These are phyloP conservation scores for Cadophora sp. DNA, from an alignment of 2,329 filamentous ascomycete genomes.

Conservation along the genomic window DNA sequence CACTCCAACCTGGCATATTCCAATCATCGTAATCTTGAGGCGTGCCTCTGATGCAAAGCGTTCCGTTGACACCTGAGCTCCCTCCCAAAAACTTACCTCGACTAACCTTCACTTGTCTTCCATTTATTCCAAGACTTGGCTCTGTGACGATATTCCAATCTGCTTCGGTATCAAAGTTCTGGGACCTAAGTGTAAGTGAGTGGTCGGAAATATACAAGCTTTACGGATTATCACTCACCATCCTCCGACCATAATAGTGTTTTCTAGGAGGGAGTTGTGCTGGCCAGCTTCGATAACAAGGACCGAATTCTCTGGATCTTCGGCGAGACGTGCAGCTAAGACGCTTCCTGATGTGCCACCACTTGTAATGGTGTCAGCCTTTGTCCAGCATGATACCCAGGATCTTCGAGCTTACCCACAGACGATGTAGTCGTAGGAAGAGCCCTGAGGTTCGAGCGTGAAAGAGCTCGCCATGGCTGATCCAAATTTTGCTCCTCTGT, in stretches of 20 bases:
- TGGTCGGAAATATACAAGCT: not conserved
- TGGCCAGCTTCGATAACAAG: constrained; percentile 57
- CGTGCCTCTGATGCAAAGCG: constrained; percentile 54
- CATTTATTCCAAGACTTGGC: constrained; percentile 48
- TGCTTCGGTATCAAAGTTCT: constrained; percentile 55
- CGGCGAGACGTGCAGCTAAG: constrained; percentile 59
- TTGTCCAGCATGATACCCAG: not conserved
- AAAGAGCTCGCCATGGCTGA: constrained; percentile 19
- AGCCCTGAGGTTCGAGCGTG: constrained; percentile 27
- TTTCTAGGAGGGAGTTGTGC: constrained; percentile 53
- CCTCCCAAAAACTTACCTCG: constrained; percentile 58
- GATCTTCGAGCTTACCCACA: constrained; percentile 33
- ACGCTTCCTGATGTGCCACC: constrained; percentile 56
- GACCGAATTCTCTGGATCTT: constrained; percentile 54
- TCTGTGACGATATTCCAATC: constrained; percentile 58
- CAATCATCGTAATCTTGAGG: constrained; percentile 62
- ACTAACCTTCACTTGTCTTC: constrained; percentile 54
- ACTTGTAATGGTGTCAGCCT: constrained; percentile 34
- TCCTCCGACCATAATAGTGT: constrained; percentile 58
- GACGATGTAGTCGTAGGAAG: constrained; percentile 39
- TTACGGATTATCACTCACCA: constrained; percentile 37
- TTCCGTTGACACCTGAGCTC: constrained; percentile 57
- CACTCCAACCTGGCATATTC: constrained; percentile 60
- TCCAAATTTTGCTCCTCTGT: not conserved
- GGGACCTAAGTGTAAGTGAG: constrained; percentile 44